Percentiles rank a stretch among this genome's conserved stretches.
Conservation (phyloP, 2,329 filamentous ascomycete genomes). For the Microsporum ferrugineum region DNA sequence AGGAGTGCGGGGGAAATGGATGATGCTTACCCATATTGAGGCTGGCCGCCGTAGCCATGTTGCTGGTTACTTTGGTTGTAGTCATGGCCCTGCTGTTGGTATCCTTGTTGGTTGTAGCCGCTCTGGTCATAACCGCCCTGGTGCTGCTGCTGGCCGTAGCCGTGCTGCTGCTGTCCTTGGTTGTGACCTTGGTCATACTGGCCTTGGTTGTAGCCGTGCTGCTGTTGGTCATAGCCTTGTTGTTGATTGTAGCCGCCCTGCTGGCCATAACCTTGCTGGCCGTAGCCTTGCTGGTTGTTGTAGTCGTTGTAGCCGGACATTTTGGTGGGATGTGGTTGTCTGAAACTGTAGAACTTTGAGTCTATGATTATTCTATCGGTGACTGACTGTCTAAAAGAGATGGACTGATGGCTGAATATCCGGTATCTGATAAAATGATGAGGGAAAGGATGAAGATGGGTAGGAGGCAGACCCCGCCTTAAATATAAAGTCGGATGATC, state of each 20-base stretch:
- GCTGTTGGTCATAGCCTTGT: slow-evolving; percentile 12
- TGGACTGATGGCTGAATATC: neutral
- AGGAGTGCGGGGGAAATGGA: neutral
- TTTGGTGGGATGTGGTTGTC: slow-evolving; percentile 5
- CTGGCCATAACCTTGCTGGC: slow-evolving; percentile 14
- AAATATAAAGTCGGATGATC: slow-evolving; percentile 1
- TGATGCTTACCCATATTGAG: slow-evolving; percentile 8
- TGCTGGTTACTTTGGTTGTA: slow-evolving; percentile 10
- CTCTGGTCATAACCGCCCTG: slow-evolving; percentile 19
- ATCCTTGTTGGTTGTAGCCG: slow-evolving; percentile 13
- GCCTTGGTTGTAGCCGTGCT: slow-evolving; percentile 3
- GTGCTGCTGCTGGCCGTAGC: slow-evolving; percentile 12
- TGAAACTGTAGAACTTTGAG: neutral
- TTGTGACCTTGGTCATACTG: slow-evolving; percentile 19
- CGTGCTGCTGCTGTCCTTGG: slow-evolving; percentile 20
- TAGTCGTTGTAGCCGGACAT: slow-evolving; percentile 17
- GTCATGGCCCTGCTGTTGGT: slow-evolving; percentile 13
- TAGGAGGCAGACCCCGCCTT: slow-evolving; percentile 11
- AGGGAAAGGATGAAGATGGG: slow-evolving; percentile 3
- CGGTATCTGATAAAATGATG: neutral
- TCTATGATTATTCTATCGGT: neutral
- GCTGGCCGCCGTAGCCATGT: slow-evolving; percentile 4
- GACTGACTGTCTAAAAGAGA: neutral
- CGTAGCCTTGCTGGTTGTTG: slow-evolving; percentile 21
- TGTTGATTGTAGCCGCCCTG: slow-evolving; percentile 15